Evolutionary conservation across 108 stramenopile genomes (phyloP).

Genomic region (Skeletonema costatum): DNA sequence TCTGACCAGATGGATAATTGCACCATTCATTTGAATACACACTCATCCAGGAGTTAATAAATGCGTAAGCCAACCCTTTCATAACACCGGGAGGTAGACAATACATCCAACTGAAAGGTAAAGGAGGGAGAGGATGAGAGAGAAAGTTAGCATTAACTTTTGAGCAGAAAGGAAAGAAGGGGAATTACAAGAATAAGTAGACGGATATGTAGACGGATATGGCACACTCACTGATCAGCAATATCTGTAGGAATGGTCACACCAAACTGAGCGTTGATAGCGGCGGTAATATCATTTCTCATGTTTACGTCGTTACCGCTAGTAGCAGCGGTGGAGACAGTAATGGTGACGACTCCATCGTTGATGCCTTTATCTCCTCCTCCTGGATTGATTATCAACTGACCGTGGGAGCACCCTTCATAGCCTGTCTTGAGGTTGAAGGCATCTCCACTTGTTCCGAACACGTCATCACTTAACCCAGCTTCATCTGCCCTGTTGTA

Average conservation of each 20-base stretch:
- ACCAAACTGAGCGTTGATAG: slow-evolving; percentile 16
- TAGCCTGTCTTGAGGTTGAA: slow-evolving; percentile 33
- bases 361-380: background rate
- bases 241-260: background rate
- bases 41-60: slow-evolving; percentile 43
- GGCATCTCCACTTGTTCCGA: background rate
- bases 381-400: slow-evolving; percentile 27
- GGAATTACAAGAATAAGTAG: background rate
- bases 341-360: background rate
- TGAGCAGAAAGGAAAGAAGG: too few species aligned
- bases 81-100: slow-evolving; percentile 50
- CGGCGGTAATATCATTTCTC: slow-evolving; percentile 5
- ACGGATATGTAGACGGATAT: background rate
- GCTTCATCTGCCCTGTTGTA: background rate
- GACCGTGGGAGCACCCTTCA: slow-evolving; percentile 32
- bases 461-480: background rate
- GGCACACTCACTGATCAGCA: background rate
- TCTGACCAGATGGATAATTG: slow-evolving; percentile 14
- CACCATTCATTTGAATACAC: slow-evolving; percentile 65
- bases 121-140: background rate
- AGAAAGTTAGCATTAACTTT: too few species aligned
- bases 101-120: background rate
- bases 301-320: background rate
- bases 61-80: slow-evolving; percentile 43
- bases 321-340: background rate